Evolutionary conservation across 129 eudicot species (phyloP).

Genomic region (Kitagawia praeruptora): DNA sequence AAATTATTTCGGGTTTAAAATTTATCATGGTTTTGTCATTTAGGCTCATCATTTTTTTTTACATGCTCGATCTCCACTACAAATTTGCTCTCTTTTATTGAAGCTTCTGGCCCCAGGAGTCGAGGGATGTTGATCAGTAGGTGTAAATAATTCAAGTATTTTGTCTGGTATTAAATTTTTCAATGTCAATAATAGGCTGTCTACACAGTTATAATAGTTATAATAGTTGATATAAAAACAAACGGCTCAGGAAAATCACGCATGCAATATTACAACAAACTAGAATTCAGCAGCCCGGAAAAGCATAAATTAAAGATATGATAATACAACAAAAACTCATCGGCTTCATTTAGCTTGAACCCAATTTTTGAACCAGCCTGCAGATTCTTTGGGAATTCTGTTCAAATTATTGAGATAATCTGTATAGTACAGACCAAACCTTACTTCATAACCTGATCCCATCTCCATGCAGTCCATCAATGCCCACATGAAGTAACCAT

Average conservation of each 20-base stretch:
- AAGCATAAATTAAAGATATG: not conserved
- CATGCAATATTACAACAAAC: not conserved
- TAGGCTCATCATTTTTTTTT: too few relatives aligned
- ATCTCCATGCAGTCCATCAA: constrained; percentile 17
- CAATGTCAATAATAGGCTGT: too few relatives aligned
- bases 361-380: constrained; percentile 11
- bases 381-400: constrained; percentile 9
- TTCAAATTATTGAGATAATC: constrained; percentile 10
- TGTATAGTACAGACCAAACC: constrained; percentile 8
- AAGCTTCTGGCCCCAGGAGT: too few relatives aligned
- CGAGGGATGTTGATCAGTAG: too few relatives aligned
- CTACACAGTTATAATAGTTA: too few relatives aligned
- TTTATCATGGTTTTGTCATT: too few relatives aligned
- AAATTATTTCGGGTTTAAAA: too few relatives aligned
- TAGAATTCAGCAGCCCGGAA: not conserved
- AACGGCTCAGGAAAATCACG: not conserved
- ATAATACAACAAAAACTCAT: not conserved
- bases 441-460: not conserved
- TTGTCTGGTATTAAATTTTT: too few relatives aligned
- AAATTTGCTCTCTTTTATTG: too few relatives aligned
- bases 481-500: constrained; percentile 16
- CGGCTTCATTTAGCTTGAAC: not conserved
- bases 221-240: too few relatives aligned
- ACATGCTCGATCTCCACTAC: too few relatives aligned
- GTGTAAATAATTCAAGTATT: too few relatives aligned